These are phyloP conservation scores for Viola odorata DNA, from an alignment of 345 rosid genomes.

Conservation along the genomic window DNA sequence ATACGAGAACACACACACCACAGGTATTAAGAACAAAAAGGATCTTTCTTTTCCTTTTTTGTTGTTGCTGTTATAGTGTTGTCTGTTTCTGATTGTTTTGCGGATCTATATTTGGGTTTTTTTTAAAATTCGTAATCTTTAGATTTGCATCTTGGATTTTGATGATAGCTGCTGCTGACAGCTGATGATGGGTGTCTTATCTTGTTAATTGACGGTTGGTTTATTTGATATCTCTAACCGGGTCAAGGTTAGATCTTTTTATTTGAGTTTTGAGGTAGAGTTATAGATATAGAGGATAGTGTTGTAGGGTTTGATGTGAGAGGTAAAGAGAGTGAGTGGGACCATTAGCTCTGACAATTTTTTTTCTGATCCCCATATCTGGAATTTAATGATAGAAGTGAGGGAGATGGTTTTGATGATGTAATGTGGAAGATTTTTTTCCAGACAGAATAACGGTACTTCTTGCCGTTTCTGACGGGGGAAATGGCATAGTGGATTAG, in stretches of 20 bases:
- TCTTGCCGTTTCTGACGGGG: conserved; percentile 16
- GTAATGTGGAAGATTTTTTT: conserved; percentile 21
- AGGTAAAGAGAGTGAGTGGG: conserved; percentile 43
- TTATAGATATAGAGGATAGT: conserved; percentile 17
- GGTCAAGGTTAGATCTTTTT: conserved; percentile 12
- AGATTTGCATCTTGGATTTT: background rate
- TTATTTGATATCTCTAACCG: conserved; percentile 14
- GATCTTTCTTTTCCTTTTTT: background rate
- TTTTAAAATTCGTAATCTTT: conserved; percentile 16
- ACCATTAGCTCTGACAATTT: conserved; percentile 39
- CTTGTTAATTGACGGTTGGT: background rate
- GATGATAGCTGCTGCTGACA: background rate
- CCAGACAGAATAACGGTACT: conserved; percentile 6
- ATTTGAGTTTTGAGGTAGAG: conserved; percentile 18
- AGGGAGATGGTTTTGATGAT: conserved; percentile 22
- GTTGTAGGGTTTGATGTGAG: conserved; percentile 34
- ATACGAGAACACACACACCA: conserved; percentile 38
- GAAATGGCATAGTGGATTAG: conserved; percentile 3
- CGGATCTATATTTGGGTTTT: background rate
- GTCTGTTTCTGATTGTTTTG: background rate
- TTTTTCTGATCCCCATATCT: conserved; percentile 33
- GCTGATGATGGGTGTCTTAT: conserved; percentile 5
- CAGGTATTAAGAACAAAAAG: background rate
- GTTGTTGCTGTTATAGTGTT: background rate
- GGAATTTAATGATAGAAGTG: conserved; percentile 32